Conservation (phyloP, 768 basidiomycete species). For the Phylloporus sp. region DNA sequence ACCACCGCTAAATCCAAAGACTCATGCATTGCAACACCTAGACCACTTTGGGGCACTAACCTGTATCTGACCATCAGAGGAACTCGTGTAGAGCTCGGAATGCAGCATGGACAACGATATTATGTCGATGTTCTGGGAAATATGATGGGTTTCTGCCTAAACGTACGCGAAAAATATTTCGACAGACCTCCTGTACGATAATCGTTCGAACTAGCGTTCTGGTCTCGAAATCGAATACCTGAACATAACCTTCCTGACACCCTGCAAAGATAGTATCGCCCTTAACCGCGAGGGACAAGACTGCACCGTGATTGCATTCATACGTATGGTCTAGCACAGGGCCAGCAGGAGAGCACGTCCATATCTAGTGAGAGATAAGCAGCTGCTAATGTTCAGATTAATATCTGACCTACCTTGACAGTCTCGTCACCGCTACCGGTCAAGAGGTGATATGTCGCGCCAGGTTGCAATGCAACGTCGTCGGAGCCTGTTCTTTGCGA, state of each 20-base stretch:
- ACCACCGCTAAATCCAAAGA: slow-evolving; percentile 50
- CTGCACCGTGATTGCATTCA: slow-evolving; percentile 69
- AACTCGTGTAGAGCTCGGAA: slow-evolving; percentile 59
- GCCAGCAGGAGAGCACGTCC: slow-evolving; percentile 48
- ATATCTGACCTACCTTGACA: slow-evolving; percentile 57
- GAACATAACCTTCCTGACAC: slow-evolving; percentile 90
- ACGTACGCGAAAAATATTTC: background rate
- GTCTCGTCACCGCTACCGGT: slow-evolving; percentile 91
- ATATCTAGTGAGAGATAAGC: slow-evolving; percentile 43
- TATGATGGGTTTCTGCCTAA: background rate
- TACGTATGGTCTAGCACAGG: slow-evolving; percentile 60
- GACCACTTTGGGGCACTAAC: slow-evolving; percentile 31
- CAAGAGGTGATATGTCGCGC: slow-evolving; percentile 47
- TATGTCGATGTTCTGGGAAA: slow-evolving; percentile 65
- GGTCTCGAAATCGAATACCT: slow-evolving; percentile 87
- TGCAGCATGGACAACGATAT: slow-evolving; percentile 72
- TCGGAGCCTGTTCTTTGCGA: slow-evolving; percentile 36
- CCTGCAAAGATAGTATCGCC: slow-evolving; percentile 88
- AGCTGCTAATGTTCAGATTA: background rate
- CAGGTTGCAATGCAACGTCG: slow-evolving; percentile 20
- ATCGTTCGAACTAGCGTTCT: slow-evolving; percentile 82
- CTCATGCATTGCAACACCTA: background rate
- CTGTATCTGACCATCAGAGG: slow-evolving; percentile 66
- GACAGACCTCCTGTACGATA: slow-evolving; percentile 70
- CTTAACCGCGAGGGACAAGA: slow-evolving; percentile 69